Base-by-base conservation (phyloP, 1,139 yeast species). In the Lodderomyces beijingensis region DNA sequence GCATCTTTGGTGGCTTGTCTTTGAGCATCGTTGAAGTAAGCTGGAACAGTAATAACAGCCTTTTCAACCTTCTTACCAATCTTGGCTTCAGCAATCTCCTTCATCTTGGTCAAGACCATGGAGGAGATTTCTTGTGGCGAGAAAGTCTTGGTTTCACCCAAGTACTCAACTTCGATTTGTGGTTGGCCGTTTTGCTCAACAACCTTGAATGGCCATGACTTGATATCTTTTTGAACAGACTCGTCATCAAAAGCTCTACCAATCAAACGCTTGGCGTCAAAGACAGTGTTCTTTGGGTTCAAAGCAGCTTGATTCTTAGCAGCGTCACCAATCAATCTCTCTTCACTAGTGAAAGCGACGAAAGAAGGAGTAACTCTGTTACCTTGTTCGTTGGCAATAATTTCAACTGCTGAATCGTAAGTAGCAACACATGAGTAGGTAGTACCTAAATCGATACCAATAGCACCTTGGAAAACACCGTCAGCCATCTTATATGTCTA, bases 391-490 rank as follows among this genome's bases (percentile, higher is more conserved):
- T 88, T 88, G 70, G 96, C 95, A 70, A 88, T 87, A 67, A 88
- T 88, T 70, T 87, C 96, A 53, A 80, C 60, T 48, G 83, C 88
- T 75, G 79, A 84, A 74, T 76, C 94, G 74, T 76, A 86, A 72
- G 87, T 85, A 59, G 96, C 96, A 53, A 88, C 97, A 83, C 96
- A 88, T 48, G 96, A 88, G 85, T 89, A 86, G 53, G 95, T 86
- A 59, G 96, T 88, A 80, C 97, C 97, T 75, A 87, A 83, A 83
- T 87, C 96, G 87, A 89, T 89, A 77, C 98, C 97, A 76, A 89
- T 88, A 75, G 97, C 97, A 81, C 95, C 95, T 81, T 89, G 94
- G 85, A 85, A 89, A 77, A 89, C 94, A 84, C 96, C 96, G 81
- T 89, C 96, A 81, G 89, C 86, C 89, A 82, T 82, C 66, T 66